A percentile compares a stretch with the other conserved stretches of the same genome.
These are phyloP conservation scores for Fomitopsis betulina DNA, from an alignment of 1,284 basidiomycete species.

Conservation along the genomic window DNA sequence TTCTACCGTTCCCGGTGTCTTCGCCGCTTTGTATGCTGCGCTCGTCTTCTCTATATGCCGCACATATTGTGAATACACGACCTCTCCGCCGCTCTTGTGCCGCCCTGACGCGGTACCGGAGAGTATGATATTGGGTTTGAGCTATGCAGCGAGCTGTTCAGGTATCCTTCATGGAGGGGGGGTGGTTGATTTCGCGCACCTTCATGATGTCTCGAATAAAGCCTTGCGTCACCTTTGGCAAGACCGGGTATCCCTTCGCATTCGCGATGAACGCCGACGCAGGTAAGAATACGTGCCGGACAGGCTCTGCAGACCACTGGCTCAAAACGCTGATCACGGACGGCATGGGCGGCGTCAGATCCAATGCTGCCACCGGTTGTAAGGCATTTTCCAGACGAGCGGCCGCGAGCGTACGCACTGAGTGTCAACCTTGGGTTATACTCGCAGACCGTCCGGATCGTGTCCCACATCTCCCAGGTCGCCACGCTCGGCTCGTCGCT, in stretches of 20 bases:
- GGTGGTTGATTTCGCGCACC: conserved; percentile 37
- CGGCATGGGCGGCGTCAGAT: conserved; percentile 85
- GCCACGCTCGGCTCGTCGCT: conserved; percentile 60
- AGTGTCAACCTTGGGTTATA: conserved; percentile 82
- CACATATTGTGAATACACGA: conserved; percentile 90
- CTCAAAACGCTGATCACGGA: conserved; percentile 64
- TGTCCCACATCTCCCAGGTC: conserved; percentile 99
- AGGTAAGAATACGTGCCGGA: conserved; percentile 85
- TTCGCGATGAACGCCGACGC: conserved; percentile 93
- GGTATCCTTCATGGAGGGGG: background rate
- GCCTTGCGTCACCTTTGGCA: conserved; percentile 87
- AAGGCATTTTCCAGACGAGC: conserved; percentile 37
- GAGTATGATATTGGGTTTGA: conserved; percentile 79
- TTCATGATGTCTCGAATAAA: conserved; percentile 88
- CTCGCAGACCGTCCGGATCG: conserved; percentile 84
- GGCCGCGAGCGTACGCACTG: conserved; percentile 73
- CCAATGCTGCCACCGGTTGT: conserved; percentile 60
- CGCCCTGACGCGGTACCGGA: conserved; percentile 58
- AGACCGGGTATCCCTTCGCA: conserved; percentile 94
- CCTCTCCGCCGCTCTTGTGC: conserved; percentile 79
- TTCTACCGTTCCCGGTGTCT: conserved; percentile 70
- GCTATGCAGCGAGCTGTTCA: conserved; percentile 38
- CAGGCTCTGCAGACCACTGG: conserved; percentile 92
- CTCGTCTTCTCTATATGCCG: conserved; percentile 79
- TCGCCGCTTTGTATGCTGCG: conserved; percentile 52